Base-by-base conservation (phyloP, 2,329 filamentous ascomycete genomes). In the Colletotrichum brevisporum region DNA sequence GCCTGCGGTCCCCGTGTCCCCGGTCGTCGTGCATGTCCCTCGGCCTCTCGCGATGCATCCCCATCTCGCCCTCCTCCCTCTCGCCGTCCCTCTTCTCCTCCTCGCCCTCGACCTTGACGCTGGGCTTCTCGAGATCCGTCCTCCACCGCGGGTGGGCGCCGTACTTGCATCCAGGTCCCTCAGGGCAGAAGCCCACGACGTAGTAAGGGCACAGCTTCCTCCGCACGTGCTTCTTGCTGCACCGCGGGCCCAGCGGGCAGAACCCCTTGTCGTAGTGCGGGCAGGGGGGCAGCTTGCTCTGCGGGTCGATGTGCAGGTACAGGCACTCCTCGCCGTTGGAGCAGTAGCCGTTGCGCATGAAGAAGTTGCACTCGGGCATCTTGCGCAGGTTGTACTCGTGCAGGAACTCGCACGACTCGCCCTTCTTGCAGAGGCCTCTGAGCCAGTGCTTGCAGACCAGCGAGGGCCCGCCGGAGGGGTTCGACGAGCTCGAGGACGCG, bases 391-490 rank as follows among this genome's bases (percentile, higher is more conserved):
- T 98, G 85, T 98, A 99, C 83, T 98, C 96, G 86, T 99, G 96
- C 56, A 98, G 86, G 77, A 98, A 99, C 84, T 99, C 96, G 90
- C 96, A 99, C 74, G 91, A 90, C 78, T 98, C 92, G 76, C 95
- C 96, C 83, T 98, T 98, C 79, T 99, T 99, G 86, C 96, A 99
- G 21, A 99, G 89, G 0, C 95, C 95, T 73, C 97, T 93, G 77
- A 98, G 90, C 91, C 96, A 98, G 86, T 98, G 96, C 84, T 99
- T 99, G 90, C 96, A 99, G 70, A 99, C 95, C 16, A 98, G 90
- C 77, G 89, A 92, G 83, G 92, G 92, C 41, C 90, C 90, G 48
- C 85, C 81, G 15, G 79, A 76, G 0, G 62, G 64, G 26, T 83
- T 81, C 6, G 83, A 79, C 68, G 74, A 83, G 4, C 73, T 59